Evolutionary conservation across 768 basidiomycete species (phyloP).

Genomic region (Leccinellum luteum): DNA sequence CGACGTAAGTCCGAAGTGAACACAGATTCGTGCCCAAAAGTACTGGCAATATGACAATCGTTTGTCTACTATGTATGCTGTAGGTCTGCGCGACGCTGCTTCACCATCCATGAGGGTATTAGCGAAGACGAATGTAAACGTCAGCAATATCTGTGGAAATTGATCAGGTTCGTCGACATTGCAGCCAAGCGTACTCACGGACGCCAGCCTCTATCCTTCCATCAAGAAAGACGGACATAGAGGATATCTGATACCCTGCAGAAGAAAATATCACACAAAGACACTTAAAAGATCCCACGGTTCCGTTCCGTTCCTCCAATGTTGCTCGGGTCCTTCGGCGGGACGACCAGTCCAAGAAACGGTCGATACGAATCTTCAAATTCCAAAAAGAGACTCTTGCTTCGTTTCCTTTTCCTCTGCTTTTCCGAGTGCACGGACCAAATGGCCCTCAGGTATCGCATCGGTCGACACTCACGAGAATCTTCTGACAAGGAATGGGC

Average conservation of each 20-base stretch:
- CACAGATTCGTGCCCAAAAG: slow-evolving; percentile 95
- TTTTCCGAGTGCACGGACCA: slow-evolving; percentile 87
- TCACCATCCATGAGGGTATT: slow-evolving; percentile 91
- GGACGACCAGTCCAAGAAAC: slow-evolving; percentile 90
- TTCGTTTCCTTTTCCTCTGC: slow-evolving; percentile 96
- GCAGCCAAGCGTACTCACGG: too few species aligned
- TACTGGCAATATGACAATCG: slow-evolving; percentile 97
- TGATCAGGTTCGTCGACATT: not conserved
- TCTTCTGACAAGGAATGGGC: slow-evolving; percentile 80
- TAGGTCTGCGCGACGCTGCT: too few species aligned
- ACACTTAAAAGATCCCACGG: not conserved
- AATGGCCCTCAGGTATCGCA: slow-evolving; percentile 97
- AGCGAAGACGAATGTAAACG: slow-evolving; percentile 91
- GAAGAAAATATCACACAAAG: too few species aligned
- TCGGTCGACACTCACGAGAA: slow-evolving; percentile 90
- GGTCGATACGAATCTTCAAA: slow-evolving; percentile 96
- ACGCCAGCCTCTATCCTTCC: too few species aligned
- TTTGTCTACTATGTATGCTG: slow-evolving; percentile 37
- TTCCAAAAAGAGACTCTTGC: slow-evolving; percentile 87
- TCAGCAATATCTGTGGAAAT: slow-evolving; percentile 84
- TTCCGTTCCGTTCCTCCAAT: slow-evolving; percentile 87
- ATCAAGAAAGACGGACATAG: too few species aligned
- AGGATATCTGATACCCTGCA: too few species aligned
- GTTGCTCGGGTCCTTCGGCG: slow-evolving; percentile 56
- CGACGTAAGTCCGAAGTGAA: slow-evolving; percentile 36